phyloP scores from a whole-genome alignment of 208 protist species.

The Angomonas deanei region DNA sequence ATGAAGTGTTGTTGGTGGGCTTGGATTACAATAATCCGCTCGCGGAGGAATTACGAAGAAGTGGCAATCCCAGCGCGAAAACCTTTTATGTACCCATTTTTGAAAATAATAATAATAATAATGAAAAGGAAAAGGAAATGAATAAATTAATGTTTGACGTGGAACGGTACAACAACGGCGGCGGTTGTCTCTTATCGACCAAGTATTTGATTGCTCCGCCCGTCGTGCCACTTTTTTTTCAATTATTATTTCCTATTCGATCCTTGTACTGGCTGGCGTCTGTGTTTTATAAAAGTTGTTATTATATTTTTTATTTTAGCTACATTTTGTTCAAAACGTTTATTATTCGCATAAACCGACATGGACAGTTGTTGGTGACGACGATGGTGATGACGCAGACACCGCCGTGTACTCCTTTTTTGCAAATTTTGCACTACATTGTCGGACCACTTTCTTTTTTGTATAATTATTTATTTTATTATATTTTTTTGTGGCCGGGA shows the following conservation, averaged over 20 bases:
- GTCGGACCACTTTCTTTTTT: conserved; percentile 46
- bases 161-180: too few relatives aligned
- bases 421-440: conserved; percentile 68
- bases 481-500: conserved; percentile 59
- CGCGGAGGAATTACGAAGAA: conserved; percentile 46
- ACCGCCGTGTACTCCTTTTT: conserved; percentile 79
- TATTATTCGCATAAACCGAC: conserved; percentile 58
- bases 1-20: conserved; percentile 71
- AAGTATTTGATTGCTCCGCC: conserved; percentile 32
- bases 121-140: not conserved
- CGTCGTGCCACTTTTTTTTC: conserved; percentile 46
- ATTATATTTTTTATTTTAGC: conserved; percentile 30
- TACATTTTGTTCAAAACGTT: conserved; percentile 40
- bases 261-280: conserved; percentile 52
- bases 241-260: conserved; percentile 35
- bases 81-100: conserved; percentile 16
- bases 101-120: not conserved
- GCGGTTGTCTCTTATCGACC: conserved; percentile 22
- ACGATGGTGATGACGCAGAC: conserved; percentile 72
- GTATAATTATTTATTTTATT: conserved; percentile 64
- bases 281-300: conserved; percentile 49
- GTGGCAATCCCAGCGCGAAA: conserved; percentile 24
- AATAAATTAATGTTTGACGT: not conserved
- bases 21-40: conserved; percentile 67
- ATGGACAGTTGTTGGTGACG: conserved; percentile 59